phyloP scores from a whole-genome alignment of 495 filamentous ascomycete genomes.

The Cenococcum geophilum region DNA sequence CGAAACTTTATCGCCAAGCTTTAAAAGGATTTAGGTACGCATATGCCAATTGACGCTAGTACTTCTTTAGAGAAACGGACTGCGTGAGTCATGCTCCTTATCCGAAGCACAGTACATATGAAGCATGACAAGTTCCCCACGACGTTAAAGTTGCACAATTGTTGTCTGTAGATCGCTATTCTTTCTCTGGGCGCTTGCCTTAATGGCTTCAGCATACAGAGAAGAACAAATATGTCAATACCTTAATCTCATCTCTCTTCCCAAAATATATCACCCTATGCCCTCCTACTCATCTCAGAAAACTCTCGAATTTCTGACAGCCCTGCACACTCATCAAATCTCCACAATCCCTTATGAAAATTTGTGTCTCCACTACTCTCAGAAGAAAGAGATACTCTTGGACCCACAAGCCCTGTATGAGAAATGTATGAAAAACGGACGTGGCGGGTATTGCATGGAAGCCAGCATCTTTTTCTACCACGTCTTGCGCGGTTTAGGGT shows the following conservation, averaged over 20 bases:
- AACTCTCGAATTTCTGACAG: slow-evolving; percentile 16
- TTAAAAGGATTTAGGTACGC: too few relatives aligned
- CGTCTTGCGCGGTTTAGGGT: slow-evolving; percentile 21
- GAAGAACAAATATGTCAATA: slow-evolving; percentile 23
- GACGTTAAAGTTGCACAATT: background rate
- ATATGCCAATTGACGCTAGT: too few relatives aligned
- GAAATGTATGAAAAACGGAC: slow-evolving; percentile 14
- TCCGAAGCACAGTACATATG: background rate
- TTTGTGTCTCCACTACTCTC: slow-evolving; percentile 23
- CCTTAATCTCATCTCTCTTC: slow-evolving; percentile 25
- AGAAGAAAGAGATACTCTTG: slow-evolving; percentile 10
- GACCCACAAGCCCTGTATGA: slow-evolving; percentile 20
- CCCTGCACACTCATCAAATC: slow-evolving; percentile 24
- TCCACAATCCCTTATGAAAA: slow-evolving; percentile 29
- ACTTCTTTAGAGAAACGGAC: background rate
- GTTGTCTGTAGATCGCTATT: background rate
- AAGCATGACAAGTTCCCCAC: background rate
- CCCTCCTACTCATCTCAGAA: slow-evolving; percentile 3
- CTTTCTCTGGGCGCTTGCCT: background rate
- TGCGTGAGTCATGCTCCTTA: background rate
- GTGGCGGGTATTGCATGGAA: slow-evolving; percentile 31
- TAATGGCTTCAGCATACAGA: slow-evolving; percentile 20
- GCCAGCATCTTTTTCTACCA: slow-evolving; percentile 28
- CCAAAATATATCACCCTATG: slow-evolving; percentile 15
- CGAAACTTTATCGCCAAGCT: too few relatives aligned